A percentile compares a stretch with the other conserved stretches of the same genome.
Conservation (phyloP, 2,329 filamentous ascomycete genomes). For the Metarhizium rileyi region DNA sequence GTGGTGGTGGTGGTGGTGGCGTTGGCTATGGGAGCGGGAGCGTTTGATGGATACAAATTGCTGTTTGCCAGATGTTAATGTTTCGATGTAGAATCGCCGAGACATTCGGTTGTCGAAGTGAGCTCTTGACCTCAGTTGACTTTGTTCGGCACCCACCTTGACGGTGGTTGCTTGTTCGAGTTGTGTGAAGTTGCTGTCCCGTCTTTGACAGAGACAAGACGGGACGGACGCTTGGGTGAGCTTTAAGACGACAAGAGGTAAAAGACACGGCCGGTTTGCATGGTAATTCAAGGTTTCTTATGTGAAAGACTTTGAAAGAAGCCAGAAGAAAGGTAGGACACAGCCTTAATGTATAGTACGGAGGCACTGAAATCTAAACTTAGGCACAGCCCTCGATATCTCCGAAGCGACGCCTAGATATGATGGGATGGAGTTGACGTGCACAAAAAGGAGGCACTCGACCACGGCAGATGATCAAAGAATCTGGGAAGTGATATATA, state of each 20-base stretch:
- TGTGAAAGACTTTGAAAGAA: not conserved
- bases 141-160: conserved; percentile 12
- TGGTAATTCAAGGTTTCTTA: not conserved
- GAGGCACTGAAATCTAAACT: not conserved
- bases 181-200: not conserved
- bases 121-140: not conserved
- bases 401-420: not conserved
- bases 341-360: conserved; percentile 2
- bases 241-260: not conserved
- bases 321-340: not conserved
- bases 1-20: conserved; percentile 20
- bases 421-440: not conserved
- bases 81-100: conserved; percentile 27
- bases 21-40: conserved; percentile 25
- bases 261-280: not conserved
- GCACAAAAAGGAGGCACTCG: conserved; percentile 2
- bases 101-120: conserved; percentile 18
- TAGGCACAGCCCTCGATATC: not conserved
- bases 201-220: conserved; percentile 4
- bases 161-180: conserved; percentile 3
- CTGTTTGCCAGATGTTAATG: conserved; percentile 21
- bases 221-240: not conserved
- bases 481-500: conserved; percentile 2
- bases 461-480: conserved; percentile 5
- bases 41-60: conserved; percentile 31